Evolutionary conservation across 495 filamentous ascomycete species (phyloP).

Genomic region (Neurospora sp.): DNA sequence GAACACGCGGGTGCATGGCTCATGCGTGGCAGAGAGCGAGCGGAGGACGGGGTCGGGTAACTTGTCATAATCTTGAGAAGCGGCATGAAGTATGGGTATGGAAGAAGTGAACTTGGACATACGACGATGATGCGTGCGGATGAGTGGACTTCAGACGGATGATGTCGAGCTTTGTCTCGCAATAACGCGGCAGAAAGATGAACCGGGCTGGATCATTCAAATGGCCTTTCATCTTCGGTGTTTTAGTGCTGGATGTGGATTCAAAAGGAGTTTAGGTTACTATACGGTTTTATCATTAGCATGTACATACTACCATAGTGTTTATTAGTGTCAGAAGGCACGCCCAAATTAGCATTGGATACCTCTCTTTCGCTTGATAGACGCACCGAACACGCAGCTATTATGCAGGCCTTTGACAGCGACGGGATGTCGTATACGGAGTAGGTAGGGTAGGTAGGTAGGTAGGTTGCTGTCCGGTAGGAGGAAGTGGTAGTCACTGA

Average conservation of each 20-base stretch:
- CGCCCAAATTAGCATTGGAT: neutral
- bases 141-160: neutral
- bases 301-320: neutral
- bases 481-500: neutral
- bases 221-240: neutral
- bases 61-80: neutral
- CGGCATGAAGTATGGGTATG: neutral
- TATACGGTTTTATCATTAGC: neutral
- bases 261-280: neutral
- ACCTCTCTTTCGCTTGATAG: neutral
- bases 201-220: neutral
- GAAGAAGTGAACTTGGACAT: neutral
- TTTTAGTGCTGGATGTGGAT: neutral
- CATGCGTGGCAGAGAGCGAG: no score
- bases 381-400: neutral
- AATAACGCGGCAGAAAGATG: neutral
- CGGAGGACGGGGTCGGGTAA: no score
- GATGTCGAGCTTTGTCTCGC: neutral
- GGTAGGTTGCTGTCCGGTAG: neutral
- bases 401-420: neutral
- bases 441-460: neutral
- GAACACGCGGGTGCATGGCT: neutral
- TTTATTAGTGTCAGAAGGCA: neutral
- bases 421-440: neutral
- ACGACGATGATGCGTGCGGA: neutral